A percentile compares a stretch with the other conserved stretches of the same genome.
Evolutionary conservation across 169 alveolate species (phyloP).

Genomic region (Plasmodium falciparum): DNA sequence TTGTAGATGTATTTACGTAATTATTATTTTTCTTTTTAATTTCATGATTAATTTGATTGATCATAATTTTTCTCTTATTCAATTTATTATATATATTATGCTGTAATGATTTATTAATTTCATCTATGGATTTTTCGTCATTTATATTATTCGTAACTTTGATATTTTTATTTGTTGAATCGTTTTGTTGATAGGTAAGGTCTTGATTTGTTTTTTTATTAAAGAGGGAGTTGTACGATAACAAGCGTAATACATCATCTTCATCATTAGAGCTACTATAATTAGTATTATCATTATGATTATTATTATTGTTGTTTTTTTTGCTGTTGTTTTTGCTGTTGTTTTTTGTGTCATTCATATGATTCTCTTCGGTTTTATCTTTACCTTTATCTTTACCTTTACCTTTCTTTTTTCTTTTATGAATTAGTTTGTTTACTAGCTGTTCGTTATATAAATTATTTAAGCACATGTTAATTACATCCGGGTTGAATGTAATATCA

Average conservation of each 20-base stretch:
- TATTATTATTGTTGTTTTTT: too few species aligned
- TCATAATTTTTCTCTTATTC: conserved; percentile 54
- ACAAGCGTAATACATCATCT: too few species aligned
- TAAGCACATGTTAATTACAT: conserved; percentile 52
- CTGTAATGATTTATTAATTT: conserved; percentile 7
- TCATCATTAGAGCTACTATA: too few species aligned
- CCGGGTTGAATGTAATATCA: conserved; percentile 38
- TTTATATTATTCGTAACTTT: neutral
- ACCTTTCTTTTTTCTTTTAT: conserved; percentile 15
- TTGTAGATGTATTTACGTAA: conserved; percentile 19
- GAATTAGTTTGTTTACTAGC: conserved; percentile 25
- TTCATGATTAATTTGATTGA: conserved; percentile 61
- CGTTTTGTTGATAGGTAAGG: too few species aligned
- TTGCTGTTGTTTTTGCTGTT: too few species aligned
- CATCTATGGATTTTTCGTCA: neutral
- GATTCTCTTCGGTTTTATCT: neutral
- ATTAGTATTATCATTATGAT: too few species aligned
- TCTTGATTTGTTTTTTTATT: too few species aligned
- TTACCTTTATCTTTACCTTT: neutral
- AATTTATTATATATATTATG: conserved; percentile 30
- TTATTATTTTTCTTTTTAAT: conserved; percentile 29
- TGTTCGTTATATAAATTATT: conserved; percentile 48
- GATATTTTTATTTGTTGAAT: too few species aligned
- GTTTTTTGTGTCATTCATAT: neutral
- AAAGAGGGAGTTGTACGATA: too few species aligned